Percentiles rank a stretch among this genome's conserved stretches.
These are phyloP conservation scores for Glonium stellatum DNA, from an alignment of 495 filamentous ascomycete species.

Conservation along the genomic window DNA sequence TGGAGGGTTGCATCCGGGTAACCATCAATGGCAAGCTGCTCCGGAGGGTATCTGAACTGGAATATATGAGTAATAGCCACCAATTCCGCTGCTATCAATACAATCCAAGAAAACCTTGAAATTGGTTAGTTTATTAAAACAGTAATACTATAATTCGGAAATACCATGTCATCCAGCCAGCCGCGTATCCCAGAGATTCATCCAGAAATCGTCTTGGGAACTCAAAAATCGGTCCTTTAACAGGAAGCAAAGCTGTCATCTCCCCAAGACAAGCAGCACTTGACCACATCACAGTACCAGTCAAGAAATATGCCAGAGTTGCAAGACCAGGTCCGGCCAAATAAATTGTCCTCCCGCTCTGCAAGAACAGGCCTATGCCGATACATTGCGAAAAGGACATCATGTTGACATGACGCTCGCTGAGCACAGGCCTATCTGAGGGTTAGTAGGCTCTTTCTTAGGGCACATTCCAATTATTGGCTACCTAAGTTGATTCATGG, in stretches of 20 bases:
- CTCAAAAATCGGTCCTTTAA: constrained; percentile 12
- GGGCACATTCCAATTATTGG: background rate
- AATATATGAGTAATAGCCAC: constrained; percentile 11
- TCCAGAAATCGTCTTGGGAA: constrained; percentile 13
- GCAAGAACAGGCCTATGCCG: constrained; percentile 2
- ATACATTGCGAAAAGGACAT: constrained; percentile 9
- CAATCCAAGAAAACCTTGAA: constrained; percentile 11
- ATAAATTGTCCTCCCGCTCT: constrained; percentile 4
- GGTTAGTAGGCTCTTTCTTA: background rate
- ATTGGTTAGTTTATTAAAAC: background rate
- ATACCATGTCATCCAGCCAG: constrained; percentile 13
- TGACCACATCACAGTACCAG: constrained; percentile 13
- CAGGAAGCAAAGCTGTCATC: constrained; percentile 14
- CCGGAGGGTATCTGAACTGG: constrained; percentile 13
- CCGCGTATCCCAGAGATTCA: constrained; percentile 11
- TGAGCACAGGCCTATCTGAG: constrained; percentile 2
- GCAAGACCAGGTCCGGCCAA: constrained; percentile 7
- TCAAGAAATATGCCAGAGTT: constrained; percentile 6
- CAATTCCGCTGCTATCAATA: constrained; percentile 11
- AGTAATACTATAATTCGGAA: background rate
- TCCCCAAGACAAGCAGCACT: constrained; percentile 9
- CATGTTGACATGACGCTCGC: constrained; percentile 11
- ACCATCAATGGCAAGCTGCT: constrained; percentile 9
- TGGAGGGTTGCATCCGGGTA: constrained; percentile 11
- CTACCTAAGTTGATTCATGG: constrained; percentile 3